Percentiles rank a stretch among this genome's conserved stretches.
phyloP scores from a whole-genome alignment of 2,329 filamentous ascomycete genomes.

The Knufia fluminis region DNA sequence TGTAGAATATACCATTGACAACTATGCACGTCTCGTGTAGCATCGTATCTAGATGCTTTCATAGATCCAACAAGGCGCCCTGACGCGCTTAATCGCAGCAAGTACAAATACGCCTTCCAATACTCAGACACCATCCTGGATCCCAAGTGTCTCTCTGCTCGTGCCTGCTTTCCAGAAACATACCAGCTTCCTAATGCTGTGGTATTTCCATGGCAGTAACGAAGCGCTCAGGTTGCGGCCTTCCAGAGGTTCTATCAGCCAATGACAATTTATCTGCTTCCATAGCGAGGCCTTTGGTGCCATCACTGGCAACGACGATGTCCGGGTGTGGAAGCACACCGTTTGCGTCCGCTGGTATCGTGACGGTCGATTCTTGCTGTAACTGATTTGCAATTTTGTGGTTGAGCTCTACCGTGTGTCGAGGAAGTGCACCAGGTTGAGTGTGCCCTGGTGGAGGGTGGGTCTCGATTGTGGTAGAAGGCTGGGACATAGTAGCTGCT shows the following conservation, averaged over 20 bases:
- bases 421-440: slow-evolving; percentile 16
- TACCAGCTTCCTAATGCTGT: not conserved
- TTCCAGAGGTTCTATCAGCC: not conserved
- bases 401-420: slow-evolving; percentile 14
- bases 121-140: too few relatives aligned
- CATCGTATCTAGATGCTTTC: too few relatives aligned
- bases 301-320: slow-evolving; percentile 16
- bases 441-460: slow-evolving; percentile 13
- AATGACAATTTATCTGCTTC: slow-evolving; percentile 18
- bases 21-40: too few relatives aligned
- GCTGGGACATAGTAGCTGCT: not conserved
- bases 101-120: too few relatives aligned
- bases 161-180: not conserved
- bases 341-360: slow-evolving; percentile 14
- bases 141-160: not conserved
- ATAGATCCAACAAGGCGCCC: too few relatives aligned
- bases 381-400: slow-evolving; percentile 13
- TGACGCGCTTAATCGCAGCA: too few relatives aligned
- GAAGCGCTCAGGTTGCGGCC: slow-evolving; percentile 19
- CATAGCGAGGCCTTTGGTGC: slow-evolving; percentile 17
- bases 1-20: too few relatives aligned
- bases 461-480: not conserved
- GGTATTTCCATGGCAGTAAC: slow-evolving; percentile 19
- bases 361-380: slow-evolving; percentile 15
- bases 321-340: slow-evolving; percentile 16